These are phyloP conservation scores for Gyromitra esculenta DNA, from an alignment of 2,329 filamentous ascomycete species.

Conservation along the genomic window DNA sequence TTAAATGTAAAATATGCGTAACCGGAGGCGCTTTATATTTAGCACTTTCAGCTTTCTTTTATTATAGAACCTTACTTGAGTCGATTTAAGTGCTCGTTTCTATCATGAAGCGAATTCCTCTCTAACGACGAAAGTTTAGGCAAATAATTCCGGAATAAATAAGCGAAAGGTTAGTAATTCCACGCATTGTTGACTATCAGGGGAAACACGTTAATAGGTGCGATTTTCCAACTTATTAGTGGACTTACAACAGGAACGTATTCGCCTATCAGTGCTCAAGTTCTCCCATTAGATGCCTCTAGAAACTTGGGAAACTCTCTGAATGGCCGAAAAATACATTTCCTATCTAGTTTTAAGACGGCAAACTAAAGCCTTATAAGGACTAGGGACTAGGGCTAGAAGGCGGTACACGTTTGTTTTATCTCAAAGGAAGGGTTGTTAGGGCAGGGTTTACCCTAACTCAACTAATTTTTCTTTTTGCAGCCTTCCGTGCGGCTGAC, in stretches of 20 bases:
- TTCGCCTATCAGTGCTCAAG: too few relatives aligned
- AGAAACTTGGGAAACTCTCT: too few relatives aligned
- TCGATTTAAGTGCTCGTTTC: neutral
- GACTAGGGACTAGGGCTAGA: neutral
- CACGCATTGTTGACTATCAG: neutral
- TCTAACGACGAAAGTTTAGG: neutral
- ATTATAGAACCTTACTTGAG: neutral
- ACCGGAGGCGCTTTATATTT: neutral
- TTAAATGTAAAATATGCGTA: neutral
- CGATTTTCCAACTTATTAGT: too few relatives aligned
- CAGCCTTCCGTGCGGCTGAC: neutral
- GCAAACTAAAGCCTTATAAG: too few relatives aligned
- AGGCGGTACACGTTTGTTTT: neutral
- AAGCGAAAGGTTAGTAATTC: neutral
- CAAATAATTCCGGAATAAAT: neutral
- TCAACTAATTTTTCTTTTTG: neutral
- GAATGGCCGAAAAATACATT: too few relatives aligned
- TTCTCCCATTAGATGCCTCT: too few relatives aligned
- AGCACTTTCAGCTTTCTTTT: neutral
- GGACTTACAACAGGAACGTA: too few relatives aligned
- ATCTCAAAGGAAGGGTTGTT: neutral
- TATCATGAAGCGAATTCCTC: neutral
- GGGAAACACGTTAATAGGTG: too few relatives aligned
- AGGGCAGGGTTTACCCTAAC: slow-evolving; percentile 38
- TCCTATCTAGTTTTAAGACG: too few relatives aligned